Evolutionary conservation across 148 eudicot genomes (phyloP).

Genomic region (Gaultheria prostrata): DNA sequence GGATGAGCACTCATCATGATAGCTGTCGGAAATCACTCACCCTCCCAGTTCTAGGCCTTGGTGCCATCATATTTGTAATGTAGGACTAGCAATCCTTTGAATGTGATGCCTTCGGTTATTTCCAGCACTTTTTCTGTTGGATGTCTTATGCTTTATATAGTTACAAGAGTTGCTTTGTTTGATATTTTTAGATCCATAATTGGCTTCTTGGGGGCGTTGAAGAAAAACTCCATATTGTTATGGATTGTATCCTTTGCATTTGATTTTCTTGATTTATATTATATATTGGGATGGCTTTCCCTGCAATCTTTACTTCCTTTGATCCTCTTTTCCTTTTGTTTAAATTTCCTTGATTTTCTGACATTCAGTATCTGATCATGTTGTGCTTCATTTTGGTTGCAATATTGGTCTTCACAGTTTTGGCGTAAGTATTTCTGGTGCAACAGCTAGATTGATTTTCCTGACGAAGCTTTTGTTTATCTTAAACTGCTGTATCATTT

Average conservation of each 20-base stretch:
- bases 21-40: constrained; percentile 86
- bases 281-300: neutral
- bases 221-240: constrained; percentile 75
- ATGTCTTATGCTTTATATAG: neutral
- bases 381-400: constrained; percentile 65
- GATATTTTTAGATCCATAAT: constrained; percentile 67
- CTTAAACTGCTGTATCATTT: neutral
- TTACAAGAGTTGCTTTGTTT: constrained; percentile 5
- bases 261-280: neutral
- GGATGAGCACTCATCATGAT: constrained; percentile 90
- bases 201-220: constrained; percentile 87
- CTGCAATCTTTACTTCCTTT: neutral
- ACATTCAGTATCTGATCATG: constrained; percentile 67
- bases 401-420: constrained; percentile 82
- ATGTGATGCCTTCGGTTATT: neutral
- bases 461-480: neutral
- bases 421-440: constrained; percentile 69
- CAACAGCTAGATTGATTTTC: neutral
- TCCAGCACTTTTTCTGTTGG: neutral
- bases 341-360: constrained; percentile 23
- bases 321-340: constrained; percentile 19
- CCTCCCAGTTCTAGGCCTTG: constrained; percentile 90
- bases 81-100: constrained; percentile 35
- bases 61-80: constrained; percentile 77
- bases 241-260: constrained; percentile 82